A percentile compares a stretch with the other conserved stretches of the same genome.
Evolutionary conservation across 192 early-diverging fungal species (phyloP).

Genomic region (Coemansia sp.): DNA sequence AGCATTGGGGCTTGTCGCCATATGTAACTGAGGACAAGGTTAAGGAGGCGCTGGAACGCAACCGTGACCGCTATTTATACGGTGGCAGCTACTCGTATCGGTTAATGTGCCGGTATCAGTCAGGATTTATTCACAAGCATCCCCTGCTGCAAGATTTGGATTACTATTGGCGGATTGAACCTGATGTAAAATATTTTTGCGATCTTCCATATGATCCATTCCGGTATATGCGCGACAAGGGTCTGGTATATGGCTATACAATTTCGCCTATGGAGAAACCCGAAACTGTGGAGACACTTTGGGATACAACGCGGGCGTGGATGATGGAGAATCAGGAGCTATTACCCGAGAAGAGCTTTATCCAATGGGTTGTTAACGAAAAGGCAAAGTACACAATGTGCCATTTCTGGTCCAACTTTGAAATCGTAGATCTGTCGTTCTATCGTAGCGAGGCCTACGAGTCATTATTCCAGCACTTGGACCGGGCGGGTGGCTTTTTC

Average conservation of each 20-base stretch:
- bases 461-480: constrained; percentile 68
- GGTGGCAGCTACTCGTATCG: constrained; percentile 67
- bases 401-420: constrained; percentile 79
- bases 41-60: constrained; percentile 54
- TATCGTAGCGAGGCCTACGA: constrained; percentile 59
- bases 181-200: constrained; percentile 56
- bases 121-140: constrained; percentile 58
- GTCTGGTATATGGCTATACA: constrained; percentile 54
- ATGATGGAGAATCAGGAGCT: constrained; percentile 57
- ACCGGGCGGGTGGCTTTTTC: constrained; percentile 62
- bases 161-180: constrained; percentile 62
- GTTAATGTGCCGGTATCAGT: constrained; percentile 46
- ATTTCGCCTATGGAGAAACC: constrained; percentile 55
- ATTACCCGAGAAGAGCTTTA: constrained; percentile 55
- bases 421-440: constrained; percentile 72
- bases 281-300: constrained; percentile 55
- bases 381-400: constrained; percentile 58
- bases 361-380: constrained; percentile 53
- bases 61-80: constrained; percentile 55
- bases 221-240: constrained; percentile 56
- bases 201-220: constrained; percentile 58
- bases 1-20: constrained; percentile 56
- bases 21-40: constrained; percentile 66
- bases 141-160: constrained; percentile 54
- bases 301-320: constrained; percentile 48